Conservation (phyloP, 1,284 basidiomycete genomes). For the Amylostereum chailletii region DNA sequence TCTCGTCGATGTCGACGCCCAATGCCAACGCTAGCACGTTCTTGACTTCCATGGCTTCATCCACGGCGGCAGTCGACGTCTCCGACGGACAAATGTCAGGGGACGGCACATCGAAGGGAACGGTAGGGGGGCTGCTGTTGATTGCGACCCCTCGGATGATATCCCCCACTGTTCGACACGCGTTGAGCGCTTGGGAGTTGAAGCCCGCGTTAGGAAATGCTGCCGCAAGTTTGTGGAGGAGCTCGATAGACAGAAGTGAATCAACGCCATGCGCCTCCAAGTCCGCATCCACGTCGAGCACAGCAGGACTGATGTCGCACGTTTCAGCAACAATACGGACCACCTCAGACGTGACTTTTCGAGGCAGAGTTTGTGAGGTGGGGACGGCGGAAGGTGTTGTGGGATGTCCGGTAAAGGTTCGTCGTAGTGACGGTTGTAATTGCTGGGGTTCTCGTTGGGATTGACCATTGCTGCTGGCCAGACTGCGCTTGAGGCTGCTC, state of each 20-base stretch:
- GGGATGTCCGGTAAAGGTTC: background rate
- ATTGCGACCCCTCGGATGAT: slow-evolving; percentile 21
- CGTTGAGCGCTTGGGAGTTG: slow-evolving; percentile 24
- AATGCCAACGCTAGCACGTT: slow-evolving; percentile 39
- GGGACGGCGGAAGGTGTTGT: slow-evolving; percentile 3
- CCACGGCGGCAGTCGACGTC: background rate
- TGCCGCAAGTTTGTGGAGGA: slow-evolving; percentile 28
- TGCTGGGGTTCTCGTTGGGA: background rate
- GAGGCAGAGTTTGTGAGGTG: background rate
- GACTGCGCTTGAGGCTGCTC: slow-evolving; percentile 34
- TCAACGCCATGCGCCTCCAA: slow-evolving; percentile 43
- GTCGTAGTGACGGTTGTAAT: too few species aligned
- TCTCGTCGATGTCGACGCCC: slow-evolving; percentile 28
- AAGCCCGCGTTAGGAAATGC: slow-evolving; percentile 25
- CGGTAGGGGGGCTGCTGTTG: background rate
- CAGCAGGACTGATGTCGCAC: slow-evolving; percentile 26
- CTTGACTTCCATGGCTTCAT: slow-evolving; percentile 25
- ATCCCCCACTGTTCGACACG: slow-evolving; percentile 30
- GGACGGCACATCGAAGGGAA: background rate
- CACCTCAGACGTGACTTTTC: slow-evolving; percentile 14
- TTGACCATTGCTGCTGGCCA: slow-evolving; percentile 26
- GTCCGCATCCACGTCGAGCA: slow-evolving; percentile 25
- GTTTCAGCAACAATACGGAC: slow-evolving; percentile 31
- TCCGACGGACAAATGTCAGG: background rate
- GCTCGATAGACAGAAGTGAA: slow-evolving; percentile 48